A percentile compares a stretch with the other conserved stretches of the same genome.
phyloP scores from a whole-genome alignment of 495 filamentous ascomycete genomes.

The Achaetomiella virescens region DNA sequence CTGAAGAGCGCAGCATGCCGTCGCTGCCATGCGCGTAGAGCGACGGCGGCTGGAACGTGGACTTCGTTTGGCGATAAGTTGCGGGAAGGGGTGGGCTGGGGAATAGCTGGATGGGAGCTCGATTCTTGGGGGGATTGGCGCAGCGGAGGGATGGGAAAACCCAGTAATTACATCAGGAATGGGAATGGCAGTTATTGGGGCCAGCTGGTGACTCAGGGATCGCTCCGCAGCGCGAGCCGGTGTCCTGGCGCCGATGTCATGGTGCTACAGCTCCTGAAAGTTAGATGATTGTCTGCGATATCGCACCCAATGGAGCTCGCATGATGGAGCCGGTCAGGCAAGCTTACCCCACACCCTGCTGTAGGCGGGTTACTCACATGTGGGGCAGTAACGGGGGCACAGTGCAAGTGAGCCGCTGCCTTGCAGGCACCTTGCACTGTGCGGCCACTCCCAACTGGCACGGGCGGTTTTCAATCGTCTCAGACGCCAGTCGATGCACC shows the following conservation, averaged over 20 bases:
- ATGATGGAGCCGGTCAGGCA: background rate
- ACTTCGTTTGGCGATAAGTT: background rate
- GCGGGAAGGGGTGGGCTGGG: background rate
- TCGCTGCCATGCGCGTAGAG: constrained; percentile 37
- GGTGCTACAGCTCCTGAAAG: background rate
- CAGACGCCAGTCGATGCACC: too few species aligned
- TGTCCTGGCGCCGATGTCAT: background rate
- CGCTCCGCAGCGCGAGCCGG: background rate
- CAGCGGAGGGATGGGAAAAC: background rate
- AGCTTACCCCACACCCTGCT: constrained; percentile 3
- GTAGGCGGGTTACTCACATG: background rate
- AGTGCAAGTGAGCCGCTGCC: background rate
- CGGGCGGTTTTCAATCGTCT: too few species aligned
- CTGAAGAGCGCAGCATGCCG: constrained; percentile 42
- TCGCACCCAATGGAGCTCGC: constrained; percentile 4
- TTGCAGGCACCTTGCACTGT: background rate
- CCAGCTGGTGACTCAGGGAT: background rate
- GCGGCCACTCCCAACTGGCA: background rate
- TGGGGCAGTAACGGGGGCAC: background rate
- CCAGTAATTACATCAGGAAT: background rate
- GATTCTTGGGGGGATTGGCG: background rate
- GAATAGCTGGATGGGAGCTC: background rate
- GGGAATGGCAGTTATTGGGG: background rate
- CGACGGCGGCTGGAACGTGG: background rate
- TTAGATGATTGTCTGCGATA: constrained; percentile 9